A percentile compares a stretch with the other conserved stretches of the same genome.
These are phyloP conservation scores for Colletotrichum sp. DNA, from an alignment of 2,329 filamentous ascomycete species.

Conservation along the genomic window DNA sequence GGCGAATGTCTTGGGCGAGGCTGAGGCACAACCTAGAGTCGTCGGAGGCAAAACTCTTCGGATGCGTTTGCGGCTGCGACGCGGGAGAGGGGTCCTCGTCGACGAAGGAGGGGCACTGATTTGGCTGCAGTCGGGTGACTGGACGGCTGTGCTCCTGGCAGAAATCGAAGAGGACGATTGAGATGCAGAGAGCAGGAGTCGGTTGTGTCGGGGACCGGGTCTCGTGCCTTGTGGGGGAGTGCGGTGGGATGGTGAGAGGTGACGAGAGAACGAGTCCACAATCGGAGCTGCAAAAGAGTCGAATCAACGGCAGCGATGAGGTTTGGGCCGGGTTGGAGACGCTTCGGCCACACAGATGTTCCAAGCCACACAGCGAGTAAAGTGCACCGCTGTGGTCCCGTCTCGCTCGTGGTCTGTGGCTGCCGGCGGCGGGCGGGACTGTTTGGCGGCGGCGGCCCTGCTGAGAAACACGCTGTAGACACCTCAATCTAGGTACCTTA, in stretches of 20 bases:
- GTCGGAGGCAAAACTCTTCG: slow-evolving; percentile 9
- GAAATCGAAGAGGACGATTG: not conserved
- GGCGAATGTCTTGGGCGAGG: not conserved
- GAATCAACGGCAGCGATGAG: not conserved
- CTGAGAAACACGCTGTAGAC: not conserved
- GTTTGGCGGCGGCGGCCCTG: not conserved
- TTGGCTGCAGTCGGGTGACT: slow-evolving; percentile 3
- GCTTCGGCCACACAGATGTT: slow-evolving; percentile 14
- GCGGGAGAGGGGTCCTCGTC: slow-evolving; percentile 6
- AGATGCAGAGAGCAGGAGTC: slow-evolving; percentile 1
- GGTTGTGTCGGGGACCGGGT: slow-evolving; percentile 15
- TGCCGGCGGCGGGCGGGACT: not conserved
- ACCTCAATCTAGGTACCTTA: not conserved
- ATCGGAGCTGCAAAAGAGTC: slow-evolving; percentile 12
- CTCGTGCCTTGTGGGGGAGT: slow-evolving; percentile 15
- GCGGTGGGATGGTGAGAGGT: slow-evolving; percentile 1
- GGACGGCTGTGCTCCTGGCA: not conserved
- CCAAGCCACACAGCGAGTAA: not conserved
- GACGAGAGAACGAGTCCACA: slow-evolving; percentile 12
- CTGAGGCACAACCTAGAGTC: not conserved
- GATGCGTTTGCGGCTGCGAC: not conserved
- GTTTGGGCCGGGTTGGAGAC: not conserved
- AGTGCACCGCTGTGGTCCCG: not conserved
- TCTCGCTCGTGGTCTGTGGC: not conserved
- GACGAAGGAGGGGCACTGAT: slow-evolving; percentile 7